Base-by-base conservation (phyloP, 179 eudicot species). In the Silene noctiflora region DNA sequence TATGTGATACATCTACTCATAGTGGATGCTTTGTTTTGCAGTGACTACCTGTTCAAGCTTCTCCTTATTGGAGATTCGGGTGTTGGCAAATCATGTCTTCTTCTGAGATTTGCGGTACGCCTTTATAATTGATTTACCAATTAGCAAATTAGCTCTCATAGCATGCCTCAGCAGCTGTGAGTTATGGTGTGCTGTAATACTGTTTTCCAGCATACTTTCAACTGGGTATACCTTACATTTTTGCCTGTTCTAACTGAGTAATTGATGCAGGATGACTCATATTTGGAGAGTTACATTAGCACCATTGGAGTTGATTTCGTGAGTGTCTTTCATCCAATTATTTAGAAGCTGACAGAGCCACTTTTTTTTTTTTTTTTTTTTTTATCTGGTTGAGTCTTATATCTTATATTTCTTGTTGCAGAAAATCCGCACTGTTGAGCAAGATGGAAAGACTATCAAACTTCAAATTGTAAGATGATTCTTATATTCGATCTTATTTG, bases 401-500 rank as follows among this genome's bases (percentile, higher is more conserved):
- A 2, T 74, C 12, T 16, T 33, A 11, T 61, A 33, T 19, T 75
- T 70, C 29, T 67, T 72, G 22, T 12, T 87, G 81, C 76, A 89
- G 92, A 89, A 89, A 89, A 89, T 86, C 0, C 91, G 93, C 74
- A 89, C 93, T 21, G 93, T 89, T 83, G 93, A 89, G 85, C 93
- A 89, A 85, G 93, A 89, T 79, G 93, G 87, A 71, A 89, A 89
- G 88, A 89, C 87, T 4, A 77, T 89, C 71, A 89, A 89, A 83
- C 86, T 86, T 76, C 93, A 89, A 73, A 89, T 89, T 71, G 93
- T 89, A 89, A 76, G 91, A 62, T 24, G 67, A 24, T 24, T 63
- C 67, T 25, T 63, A 14, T 11, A 22, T 63, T 63, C 3, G 3
- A 60, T 20, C 25, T 19, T 60, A 20, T 1, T 8, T 60, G 22